Evolutionary conservation across 345 rosid species (phyloP).

Genomic region (Odontarrhena argentea): DNA sequence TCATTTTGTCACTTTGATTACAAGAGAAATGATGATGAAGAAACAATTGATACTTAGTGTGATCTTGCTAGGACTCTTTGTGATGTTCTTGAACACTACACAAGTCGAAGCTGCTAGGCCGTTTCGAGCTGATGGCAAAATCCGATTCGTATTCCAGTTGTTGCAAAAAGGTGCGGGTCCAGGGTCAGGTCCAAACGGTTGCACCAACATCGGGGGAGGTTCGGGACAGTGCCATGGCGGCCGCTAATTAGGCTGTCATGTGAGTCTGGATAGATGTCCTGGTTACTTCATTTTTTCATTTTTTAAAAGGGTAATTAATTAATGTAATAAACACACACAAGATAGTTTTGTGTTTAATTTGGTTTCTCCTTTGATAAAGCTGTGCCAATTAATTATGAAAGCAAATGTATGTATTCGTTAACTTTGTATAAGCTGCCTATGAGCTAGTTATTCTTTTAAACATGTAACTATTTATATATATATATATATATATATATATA

Average conservation of each 20-base stretch:
- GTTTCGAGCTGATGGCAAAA: slow-evolving; percentile 27
- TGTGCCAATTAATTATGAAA: slow-evolving; percentile 4
- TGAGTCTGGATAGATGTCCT: slow-evolving; percentile 15
- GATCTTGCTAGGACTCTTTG: slow-evolving; percentile 26
- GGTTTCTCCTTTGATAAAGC: slow-evolving; percentile 6
- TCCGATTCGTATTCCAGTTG: slow-evolving; percentile 35
- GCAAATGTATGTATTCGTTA: slow-evolving; percentile 34
- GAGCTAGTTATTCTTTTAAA: slow-evolving; percentile 21
- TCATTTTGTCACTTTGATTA: neutral
- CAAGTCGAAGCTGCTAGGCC: slow-evolving; percentile 41
- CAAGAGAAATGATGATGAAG: slow-evolving; percentile 29
- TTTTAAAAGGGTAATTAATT: neutral
- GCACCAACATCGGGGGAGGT: slow-evolving; percentile 25
- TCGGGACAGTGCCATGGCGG: slow-evolving; percentile 26
- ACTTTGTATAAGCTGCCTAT: slow-evolving; percentile 20
- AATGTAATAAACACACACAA: slow-evolving; percentile 23
- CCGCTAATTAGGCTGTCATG: slow-evolving; percentile 4
- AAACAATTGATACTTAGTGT: slow-evolving; percentile 30
- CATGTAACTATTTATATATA: slow-evolving; percentile 20
- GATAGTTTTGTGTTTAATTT: slow-evolving; percentile 8
- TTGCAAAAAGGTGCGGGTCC: slow-evolving; percentile 21
- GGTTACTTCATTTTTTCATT: slow-evolving; percentile 8
- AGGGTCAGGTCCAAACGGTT: slow-evolving; percentile 30
- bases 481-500: neutral
- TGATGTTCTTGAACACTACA: slow-evolving; percentile 26